These are phyloP conservation scores for Aureobasidium uvarum DNA, from an alignment of 2,329 filamentous ascomycete species.

Conservation along the genomic window DNA sequence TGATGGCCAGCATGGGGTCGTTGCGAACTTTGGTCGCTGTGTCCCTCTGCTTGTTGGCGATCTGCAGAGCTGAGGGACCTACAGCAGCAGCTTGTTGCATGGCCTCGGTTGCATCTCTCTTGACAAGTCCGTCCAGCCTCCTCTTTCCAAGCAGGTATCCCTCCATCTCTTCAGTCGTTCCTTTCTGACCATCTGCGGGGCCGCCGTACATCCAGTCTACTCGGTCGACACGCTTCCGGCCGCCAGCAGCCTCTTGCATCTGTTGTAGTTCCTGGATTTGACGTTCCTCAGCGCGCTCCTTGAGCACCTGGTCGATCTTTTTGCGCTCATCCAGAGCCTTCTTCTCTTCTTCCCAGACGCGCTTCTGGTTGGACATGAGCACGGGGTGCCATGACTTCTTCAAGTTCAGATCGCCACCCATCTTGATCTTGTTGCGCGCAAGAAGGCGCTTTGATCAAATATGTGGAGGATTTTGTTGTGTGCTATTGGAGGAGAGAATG, in stretches of 20 bases:
- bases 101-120: conserved; percentile 76
- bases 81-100: conserved; percentile 50
- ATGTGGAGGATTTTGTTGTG: conserved; percentile 33
- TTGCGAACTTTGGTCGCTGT: conserved; percentile 82
- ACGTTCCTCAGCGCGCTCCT: conserved; percentile 91
- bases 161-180: conserved; percentile 84
- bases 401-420: conserved; percentile 93
- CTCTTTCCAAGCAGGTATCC: conserved; percentile 90
- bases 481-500: neutral
- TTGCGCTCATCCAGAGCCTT: conserved; percentile 94
- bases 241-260: conserved; percentile 84
- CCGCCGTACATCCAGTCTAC: conserved; percentile 99
- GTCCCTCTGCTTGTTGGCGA: conserved; percentile 73
- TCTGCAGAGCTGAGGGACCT: conserved; percentile 59
- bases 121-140: conserved; percentile 81
- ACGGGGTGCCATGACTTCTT: conserved; percentile 92
- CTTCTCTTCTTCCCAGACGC: conserved; percentile 88
- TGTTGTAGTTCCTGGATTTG: conserved; percentile 87
- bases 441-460: conserved; percentile 21
- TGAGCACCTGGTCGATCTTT: conserved; percentile 82
- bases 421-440: conserved; percentile 49
- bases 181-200: conserved; percentile 71
- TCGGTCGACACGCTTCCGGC: conserved; percentile 72
- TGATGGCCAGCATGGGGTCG: conserved; percentile 90
- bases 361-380: conserved; percentile 84